Evolutionary conservation across 2,329 filamentous ascomycete species (phyloP).

Genomic region (Fusarium pseudograminearum): DNA sequence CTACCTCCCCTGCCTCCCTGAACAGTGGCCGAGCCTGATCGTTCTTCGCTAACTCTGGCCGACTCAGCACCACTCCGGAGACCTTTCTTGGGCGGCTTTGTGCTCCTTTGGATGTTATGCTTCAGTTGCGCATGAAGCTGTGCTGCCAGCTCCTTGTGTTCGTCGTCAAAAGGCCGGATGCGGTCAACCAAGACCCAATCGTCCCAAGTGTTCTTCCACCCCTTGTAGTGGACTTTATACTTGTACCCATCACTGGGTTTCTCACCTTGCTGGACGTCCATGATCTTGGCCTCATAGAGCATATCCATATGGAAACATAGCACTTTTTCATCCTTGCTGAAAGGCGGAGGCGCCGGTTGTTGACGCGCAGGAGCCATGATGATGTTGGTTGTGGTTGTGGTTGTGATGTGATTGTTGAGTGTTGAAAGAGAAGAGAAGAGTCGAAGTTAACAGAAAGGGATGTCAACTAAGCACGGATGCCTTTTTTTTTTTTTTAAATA

Average conservation of each 20-base stretch:
- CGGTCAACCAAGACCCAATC: slow-evolving; percentile 97
- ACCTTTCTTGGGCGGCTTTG: slow-evolving; percentile 66
- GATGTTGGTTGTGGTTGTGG: slow-evolving; percentile 6
- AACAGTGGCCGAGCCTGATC: slow-evolving; percentile 68
- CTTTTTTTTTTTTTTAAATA: not conserved
- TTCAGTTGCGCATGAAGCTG: slow-evolving; percentile 78
- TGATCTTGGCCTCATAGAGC: slow-evolving; percentile 96
- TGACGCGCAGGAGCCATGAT: slow-evolving; percentile 59
- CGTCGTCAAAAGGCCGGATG: slow-evolving; percentile 92
- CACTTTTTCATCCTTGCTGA: slow-evolving; percentile 87
- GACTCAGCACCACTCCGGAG: slow-evolving; percentile 58
- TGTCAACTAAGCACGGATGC: slow-evolving; percentile 5
- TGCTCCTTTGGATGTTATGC: slow-evolving; percentile 64
- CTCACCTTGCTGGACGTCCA: slow-evolving; percentile 79
- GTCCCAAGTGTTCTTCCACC: slow-evolving; percentile 99
- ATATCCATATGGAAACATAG: slow-evolving; percentile 98
- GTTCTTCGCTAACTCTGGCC: slow-evolving; percentile 81
- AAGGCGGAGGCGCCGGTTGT: slow-evolving; percentile 61
- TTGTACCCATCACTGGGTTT: slow-evolving; percentile 77
- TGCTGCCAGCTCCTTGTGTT: slow-evolving; percentile 89
- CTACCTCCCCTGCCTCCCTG: slow-evolving; percentile 76
- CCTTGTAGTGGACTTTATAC: slow-evolving; percentile 98
- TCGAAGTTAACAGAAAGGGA: slow-evolving; percentile 24
- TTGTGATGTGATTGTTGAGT: slow-evolving; percentile 30
- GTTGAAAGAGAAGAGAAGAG: slow-evolving; percentile 25